A percentile compares a stretch with the other conserved stretches of the same genome.
phyloP scores from a whole-genome alignment of 768 basidiomycete species.

The Sarcomyxa edulis region DNA sequence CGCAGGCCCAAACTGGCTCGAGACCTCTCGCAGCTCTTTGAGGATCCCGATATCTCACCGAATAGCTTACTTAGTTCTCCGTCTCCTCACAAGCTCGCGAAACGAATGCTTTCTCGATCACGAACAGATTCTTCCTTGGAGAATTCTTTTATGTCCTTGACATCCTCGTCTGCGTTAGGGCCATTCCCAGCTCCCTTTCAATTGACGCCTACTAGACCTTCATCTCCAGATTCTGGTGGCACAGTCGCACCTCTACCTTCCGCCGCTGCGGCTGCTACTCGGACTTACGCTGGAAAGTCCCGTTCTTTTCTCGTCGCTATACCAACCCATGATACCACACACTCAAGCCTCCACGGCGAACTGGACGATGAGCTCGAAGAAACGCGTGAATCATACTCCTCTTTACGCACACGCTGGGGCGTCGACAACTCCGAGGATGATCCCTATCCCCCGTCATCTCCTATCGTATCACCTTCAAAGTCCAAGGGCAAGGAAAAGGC shows the following conservation, averaged over 20 bases:
- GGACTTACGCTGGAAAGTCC: constrained; percentile 71
- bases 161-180: not conserved
- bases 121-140: constrained; percentile 55
- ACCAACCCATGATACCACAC: constrained; percentile 26
- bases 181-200: not conserved
- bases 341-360: constrained; percentile 22
- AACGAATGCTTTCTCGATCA: constrained; percentile 69
- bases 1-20: constrained; percentile 27
- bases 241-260: constrained; percentile 19
- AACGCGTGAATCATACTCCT: constrained; percentile 68
- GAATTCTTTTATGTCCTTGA: constrained; percentile 17
- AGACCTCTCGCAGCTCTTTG: constrained; percentile 44
- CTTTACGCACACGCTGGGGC: constrained; percentile 74
- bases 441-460: constrained; percentile 29
- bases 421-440: constrained; percentile 79
- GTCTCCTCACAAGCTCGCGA: constrained; percentile 35
- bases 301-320: constrained; percentile 76
- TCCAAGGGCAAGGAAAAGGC: constrained; percentile 30
- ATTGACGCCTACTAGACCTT: not conserved
- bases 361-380: constrained; percentile 48
- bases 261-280: constrained; percentile 31
- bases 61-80: constrained; percentile 10
- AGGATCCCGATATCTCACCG: constrained; percentile 7
- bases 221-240: not conserved
- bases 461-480: constrained; percentile 30